phyloP scores from a whole-genome alignment of 352 stramenopile genomes.

The Pythium guiyangense region DNA sequence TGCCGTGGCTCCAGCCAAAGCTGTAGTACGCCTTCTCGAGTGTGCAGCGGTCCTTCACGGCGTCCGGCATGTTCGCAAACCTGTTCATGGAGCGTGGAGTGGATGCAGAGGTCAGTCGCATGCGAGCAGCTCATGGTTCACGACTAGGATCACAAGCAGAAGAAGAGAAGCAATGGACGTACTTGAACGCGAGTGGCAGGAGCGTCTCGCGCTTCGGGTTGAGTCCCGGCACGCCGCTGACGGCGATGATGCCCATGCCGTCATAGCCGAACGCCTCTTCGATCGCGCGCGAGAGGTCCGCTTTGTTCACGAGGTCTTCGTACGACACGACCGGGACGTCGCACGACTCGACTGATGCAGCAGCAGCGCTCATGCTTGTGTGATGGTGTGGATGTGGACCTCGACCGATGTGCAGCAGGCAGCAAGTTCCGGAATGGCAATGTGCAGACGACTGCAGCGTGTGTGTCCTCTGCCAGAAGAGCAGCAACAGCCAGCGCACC shows the following conservation, averaged over 20 bases:
- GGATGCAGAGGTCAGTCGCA: background rate
- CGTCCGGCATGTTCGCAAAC: conserved; percentile 74
- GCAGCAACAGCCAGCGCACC: background rate
- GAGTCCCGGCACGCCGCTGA: conserved; percentile 84
- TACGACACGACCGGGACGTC: conserved; percentile 70
- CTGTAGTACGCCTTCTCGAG: conserved; percentile 91
- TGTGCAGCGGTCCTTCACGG: conserved; percentile 79
- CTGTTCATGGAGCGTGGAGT: background rate
- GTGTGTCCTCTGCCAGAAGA: background rate
- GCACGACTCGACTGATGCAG: conserved; percentile 10
- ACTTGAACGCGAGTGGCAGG: conserved; percentile 84
- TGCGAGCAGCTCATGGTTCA: background rate
- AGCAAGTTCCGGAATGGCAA: conserved; percentile 8
- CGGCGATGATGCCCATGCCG: conserved; percentile 88
- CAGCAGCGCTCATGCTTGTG: conserved; percentile 1
- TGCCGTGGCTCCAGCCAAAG: conserved; percentile 95
- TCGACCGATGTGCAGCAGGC: background rate
- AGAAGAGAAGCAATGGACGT: conserved; percentile 10
- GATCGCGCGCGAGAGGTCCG: conserved; percentile 44
- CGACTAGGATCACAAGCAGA: background rate
- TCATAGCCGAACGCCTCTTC: conserved; percentile 86
- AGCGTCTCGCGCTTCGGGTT: conserved; percentile 62
- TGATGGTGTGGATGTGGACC: background rate
- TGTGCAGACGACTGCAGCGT: background rate
- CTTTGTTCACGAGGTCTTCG: conserved; percentile 38